A percentile compares a stretch with the other conserved stretches of the same genome.
These are phyloP conservation scores for Berkeleyomyces rouxiae DNA, from an alignment of 2,329 filamentous ascomycete genomes.

Conservation along the genomic window DNA sequence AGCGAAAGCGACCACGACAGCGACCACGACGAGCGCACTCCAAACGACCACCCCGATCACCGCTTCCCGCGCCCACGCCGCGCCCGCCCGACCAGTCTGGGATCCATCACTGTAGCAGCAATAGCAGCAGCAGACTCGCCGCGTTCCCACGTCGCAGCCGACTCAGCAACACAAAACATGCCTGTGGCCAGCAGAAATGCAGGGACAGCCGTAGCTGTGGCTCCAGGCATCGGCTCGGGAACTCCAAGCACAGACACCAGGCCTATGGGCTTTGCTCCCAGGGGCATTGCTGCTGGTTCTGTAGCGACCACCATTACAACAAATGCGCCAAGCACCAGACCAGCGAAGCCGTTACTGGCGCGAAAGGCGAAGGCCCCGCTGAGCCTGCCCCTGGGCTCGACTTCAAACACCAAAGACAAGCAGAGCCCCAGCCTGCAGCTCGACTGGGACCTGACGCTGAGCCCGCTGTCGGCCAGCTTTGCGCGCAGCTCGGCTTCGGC, in stretches of 20 bases:
- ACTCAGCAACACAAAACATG: not conserved
- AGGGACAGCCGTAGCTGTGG: not conserved
- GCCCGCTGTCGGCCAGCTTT: constrained; percentile 11
- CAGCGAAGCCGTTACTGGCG: not conserved
- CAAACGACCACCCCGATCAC: not conserved
- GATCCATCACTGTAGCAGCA: no score
- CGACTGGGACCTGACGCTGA: constrained; percentile 12
- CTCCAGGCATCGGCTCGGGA: no score
- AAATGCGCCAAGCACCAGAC: not conserved
- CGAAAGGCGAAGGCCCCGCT: constrained; percentile 7
- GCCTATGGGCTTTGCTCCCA: not conserved
- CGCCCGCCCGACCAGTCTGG: no score
- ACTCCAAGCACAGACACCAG: not conserved
- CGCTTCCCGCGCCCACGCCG: no score
- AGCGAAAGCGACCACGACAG: not conserved
- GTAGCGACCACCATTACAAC: not conserved
- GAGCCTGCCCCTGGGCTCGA: not conserved
- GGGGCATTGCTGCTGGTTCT: not conserved
- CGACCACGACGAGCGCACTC: not conserved
- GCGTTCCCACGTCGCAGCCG: not conserved
- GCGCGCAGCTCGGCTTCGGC: constrained; percentile 6
- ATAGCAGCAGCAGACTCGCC: no score
- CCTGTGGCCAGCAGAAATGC: not conserved
- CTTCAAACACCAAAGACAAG: not conserved
- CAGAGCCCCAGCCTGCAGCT: constrained; percentile 6